phyloP scores from a whole-genome alignment of 2,329 filamentous ascomycete genomes.

The Fusarium sp. region DNA sequence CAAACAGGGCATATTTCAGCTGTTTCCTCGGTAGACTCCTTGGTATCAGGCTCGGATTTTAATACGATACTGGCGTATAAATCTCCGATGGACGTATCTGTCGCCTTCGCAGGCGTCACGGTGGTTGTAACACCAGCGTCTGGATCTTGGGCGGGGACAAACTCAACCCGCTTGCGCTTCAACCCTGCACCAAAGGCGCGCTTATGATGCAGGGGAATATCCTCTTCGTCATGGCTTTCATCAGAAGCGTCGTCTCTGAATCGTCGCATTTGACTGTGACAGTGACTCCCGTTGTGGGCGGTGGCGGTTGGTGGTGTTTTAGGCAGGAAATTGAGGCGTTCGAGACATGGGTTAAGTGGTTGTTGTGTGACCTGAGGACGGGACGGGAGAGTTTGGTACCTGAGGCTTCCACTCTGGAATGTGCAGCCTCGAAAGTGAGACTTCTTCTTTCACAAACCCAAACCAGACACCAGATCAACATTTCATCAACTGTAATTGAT shows the following conservation, averaged over 20 bases:
- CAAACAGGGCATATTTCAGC: conserved; percentile 52
- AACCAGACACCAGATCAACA: neutral
- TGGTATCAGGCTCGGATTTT: conserved; percentile 41
- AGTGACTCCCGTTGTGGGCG: neutral
- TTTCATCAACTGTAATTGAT: neutral
- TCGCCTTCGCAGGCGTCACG: conserved; percentile 33
- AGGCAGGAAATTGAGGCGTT: neutral
- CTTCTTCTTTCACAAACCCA: neutral
- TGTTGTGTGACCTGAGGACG: neutral
- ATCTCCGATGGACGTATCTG: conserved; percentile 57
- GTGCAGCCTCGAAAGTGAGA: neutral
- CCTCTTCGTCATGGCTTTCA: conserved; percentile 54
- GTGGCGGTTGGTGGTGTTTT: neutral
- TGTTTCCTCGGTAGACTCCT: conserved; percentile 32
- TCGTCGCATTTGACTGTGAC: conserved; percentile 42
- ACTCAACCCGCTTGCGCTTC: conserved; percentile 65
- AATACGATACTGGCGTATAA: conserved; percentile 77
- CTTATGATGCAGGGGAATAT: conserved; percentile 65
- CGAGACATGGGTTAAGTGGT: neutral
- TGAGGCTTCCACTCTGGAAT: conserved; percentile 9
- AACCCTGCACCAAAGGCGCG: conserved; percentile 69
- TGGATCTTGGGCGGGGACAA: conserved; percentile 65
- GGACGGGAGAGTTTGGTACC: conserved; percentile 4
- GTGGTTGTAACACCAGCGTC: conserved; percentile 43
- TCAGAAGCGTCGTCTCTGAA: conserved; percentile 40